These are phyloP conservation scores for Micractinium conductrix DNA, from an alignment of 139 green algal species.

Conservation along the genomic window DNA sequence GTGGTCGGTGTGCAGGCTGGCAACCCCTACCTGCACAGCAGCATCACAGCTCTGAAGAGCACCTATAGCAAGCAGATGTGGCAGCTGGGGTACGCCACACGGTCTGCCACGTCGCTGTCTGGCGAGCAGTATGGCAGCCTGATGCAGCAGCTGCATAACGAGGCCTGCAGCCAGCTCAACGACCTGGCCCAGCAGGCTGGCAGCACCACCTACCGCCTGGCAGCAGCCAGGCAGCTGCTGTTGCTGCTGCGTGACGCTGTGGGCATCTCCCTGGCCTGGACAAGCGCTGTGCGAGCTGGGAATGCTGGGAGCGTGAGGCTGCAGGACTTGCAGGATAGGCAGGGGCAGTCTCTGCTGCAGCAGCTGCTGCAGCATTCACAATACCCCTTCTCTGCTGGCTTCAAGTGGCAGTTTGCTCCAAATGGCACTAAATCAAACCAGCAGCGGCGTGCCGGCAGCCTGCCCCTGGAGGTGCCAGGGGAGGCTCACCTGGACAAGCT, in stretches of 20 bases:
- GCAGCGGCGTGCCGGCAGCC: not conserved
- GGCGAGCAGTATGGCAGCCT: not conserved
- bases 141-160: not conserved
- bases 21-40: not conserved
- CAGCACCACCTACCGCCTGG: not conserved
- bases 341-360: not conserved
- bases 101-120: not conserved
- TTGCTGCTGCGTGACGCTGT: not conserved
- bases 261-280: not conserved
- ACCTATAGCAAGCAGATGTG: not conserved
- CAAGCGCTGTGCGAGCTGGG: not conserved
- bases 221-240: not conserved
- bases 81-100: not conserved
- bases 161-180: not conserved
- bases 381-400: not conserved
- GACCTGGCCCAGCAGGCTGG: not conserved
- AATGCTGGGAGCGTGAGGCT: not conserved
- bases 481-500: no score
- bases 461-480: no score
- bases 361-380: not conserved
- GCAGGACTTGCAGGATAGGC: not conserved
- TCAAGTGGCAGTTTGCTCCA: not conserved
- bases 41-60: not conserved
- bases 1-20: not conserved
- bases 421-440: not conserved